Conservation (phyloP, 768 basidiomycete genomes). For the Harrya chromipes region DNA sequence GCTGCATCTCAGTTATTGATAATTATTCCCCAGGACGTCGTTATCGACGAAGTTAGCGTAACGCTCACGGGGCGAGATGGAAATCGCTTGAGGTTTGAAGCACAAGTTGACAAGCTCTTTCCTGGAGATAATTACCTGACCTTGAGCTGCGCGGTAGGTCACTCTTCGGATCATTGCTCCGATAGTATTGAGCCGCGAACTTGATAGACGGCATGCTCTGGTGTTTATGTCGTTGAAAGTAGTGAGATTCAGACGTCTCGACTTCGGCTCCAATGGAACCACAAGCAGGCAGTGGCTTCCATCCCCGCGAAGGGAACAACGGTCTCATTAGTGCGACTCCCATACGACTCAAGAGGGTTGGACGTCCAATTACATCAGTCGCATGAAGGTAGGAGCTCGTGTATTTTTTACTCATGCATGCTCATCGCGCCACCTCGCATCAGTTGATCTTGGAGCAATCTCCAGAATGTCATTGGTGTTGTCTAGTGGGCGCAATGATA, state of each 20-base stretch:
- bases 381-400: constrained; percentile 22
- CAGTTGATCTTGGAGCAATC: constrained; percentile 65
- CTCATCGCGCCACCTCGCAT: constrained; percentile 8
- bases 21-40: constrained; percentile 45
- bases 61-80: constrained; percentile 60
- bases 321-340: constrained; percentile 55
- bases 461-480: constrained; percentile 54
- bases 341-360: constrained; percentile 58
- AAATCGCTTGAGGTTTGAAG: constrained; percentile 56
- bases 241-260: constrained; percentile 65
- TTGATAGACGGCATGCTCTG: constrained; percentile 58
- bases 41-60: constrained; percentile 59
- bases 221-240: constrained; percentile 64
- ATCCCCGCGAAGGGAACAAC: constrained; percentile 26
- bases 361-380: constrained; percentile 65
- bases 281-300: constrained; percentile 32
- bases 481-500: constrained; percentile 66
- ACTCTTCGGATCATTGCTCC: background rate
- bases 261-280: constrained; percentile 64
- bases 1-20: constrained; percentile 6
- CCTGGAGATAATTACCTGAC: constrained; percentile 58
- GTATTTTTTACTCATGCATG: constrained; percentile 13
- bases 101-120: constrained; percentile 40
- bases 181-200: background rate
- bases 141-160: constrained; percentile 71